Evolutionary conservation across 208 protist genomes (phyloP).

Genomic region (Leptomonas pyrrhocoris): DNA sequence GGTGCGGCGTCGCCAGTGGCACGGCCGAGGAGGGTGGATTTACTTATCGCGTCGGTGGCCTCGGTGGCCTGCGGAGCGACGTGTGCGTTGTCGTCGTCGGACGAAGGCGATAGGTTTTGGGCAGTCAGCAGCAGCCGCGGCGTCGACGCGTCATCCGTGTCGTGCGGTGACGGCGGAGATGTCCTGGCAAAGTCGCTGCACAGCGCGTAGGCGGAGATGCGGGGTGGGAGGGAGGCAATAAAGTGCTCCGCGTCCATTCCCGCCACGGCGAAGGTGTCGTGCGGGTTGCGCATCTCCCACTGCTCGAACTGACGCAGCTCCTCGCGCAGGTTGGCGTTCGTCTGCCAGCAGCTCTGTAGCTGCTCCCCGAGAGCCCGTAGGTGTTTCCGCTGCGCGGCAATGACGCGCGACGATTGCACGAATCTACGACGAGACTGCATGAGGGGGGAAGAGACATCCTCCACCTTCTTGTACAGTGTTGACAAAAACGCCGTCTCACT

Average conservation of each 20-base stretch:
- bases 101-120: conserved; percentile 24
- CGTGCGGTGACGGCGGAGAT: conserved; percentile 16
- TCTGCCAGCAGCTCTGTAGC: conserved; percentile 33
- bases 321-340: conserved; percentile 20
- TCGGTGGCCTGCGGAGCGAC: too few relatives aligned
- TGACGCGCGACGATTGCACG: conserved; percentile 9
- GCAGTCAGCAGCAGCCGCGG: conserved; percentile 28
- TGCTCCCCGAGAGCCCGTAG: conserved; percentile 13
- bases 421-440: conserved; percentile 1
- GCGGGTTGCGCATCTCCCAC: conserved; percentile 14
- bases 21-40: background rate
- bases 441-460: background rate
- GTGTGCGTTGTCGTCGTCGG: background rate
- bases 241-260: conserved; percentile 36
- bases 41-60: too few relatives aligned
- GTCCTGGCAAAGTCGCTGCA: conserved; percentile 1
- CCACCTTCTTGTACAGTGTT: background rate
- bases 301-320: conserved; percentile 29
- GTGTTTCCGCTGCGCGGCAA: conserved; percentile 23
- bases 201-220: conserved; percentile 13
- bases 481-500: background rate
- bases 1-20: conserved; percentile 3
- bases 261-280: conserved; percentile 23
- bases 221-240: conserved; percentile 34
- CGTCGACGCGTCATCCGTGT: conserved; percentile 5